Evolutionary conservation across 495 filamentous ascomycete species (phyloP).

Genomic region (Lasiosphaeria ovina): DNA sequence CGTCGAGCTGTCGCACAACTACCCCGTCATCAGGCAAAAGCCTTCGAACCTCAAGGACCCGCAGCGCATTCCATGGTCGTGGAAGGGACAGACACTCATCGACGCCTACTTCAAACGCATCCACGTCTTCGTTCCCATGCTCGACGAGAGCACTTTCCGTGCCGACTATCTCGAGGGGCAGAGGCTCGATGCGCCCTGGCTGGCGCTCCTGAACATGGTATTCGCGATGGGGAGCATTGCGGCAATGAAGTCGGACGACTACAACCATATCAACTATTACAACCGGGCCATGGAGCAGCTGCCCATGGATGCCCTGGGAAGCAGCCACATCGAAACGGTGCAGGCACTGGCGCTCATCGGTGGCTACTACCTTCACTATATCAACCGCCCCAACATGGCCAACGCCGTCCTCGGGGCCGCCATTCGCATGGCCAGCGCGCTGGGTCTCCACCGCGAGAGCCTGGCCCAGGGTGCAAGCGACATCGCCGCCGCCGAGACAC

Average conservation of each 20-base stretch:
- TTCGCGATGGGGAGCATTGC: slow-evolving; percentile 76
- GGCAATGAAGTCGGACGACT: slow-evolving; percentile 66
- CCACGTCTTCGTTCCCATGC: slow-evolving; percentile 72
- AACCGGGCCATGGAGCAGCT: slow-evolving; percentile 66
- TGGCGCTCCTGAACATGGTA: slow-evolving; percentile 76
- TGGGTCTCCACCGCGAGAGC: slow-evolving; percentile 75
- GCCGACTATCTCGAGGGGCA: slow-evolving; percentile 66
- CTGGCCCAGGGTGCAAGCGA: slow-evolving; percentile 52
- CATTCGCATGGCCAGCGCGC: slow-evolving; percentile 66
- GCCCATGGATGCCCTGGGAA: slow-evolving; percentile 64
- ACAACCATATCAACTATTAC: slow-evolving; percentile 71
- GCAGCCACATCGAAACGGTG: slow-evolving; percentile 66
- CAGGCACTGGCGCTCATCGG: slow-evolving; percentile 70
- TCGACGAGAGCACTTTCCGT: slow-evolving; percentile 73
- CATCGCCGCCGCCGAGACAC: slow-evolving; percentile 58
- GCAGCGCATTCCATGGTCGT: slow-evolving; percentile 56
- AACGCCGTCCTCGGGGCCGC: slow-evolving; percentile 65
- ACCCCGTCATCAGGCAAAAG: slow-evolving; percentile 49
- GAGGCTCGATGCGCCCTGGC: slow-evolving; percentile 69
- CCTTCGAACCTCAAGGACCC: slow-evolving; percentile 45
- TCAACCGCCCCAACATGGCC: slow-evolving; percentile 75
- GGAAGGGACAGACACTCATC: slow-evolving; percentile 62
- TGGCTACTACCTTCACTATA: slow-evolving; percentile 78
- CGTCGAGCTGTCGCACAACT: slow-evolving; percentile 46
- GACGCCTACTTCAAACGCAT: slow-evolving; percentile 77